These are phyloP conservation scores for Limnanthes douglasii DNA, from an alignment of 345 rosid species.

Conservation along the genomic window DNA sequence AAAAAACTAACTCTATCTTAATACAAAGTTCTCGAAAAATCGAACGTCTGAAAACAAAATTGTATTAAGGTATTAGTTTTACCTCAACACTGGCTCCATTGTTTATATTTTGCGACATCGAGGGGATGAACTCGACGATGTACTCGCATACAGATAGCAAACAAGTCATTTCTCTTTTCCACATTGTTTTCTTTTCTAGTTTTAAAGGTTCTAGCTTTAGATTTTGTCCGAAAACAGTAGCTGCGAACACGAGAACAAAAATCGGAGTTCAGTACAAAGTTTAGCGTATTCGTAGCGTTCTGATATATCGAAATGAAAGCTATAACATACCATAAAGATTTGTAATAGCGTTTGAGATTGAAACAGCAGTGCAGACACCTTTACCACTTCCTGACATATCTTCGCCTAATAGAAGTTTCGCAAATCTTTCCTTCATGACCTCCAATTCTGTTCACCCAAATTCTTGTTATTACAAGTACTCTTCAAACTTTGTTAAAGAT, in stretches of 20 bases:
- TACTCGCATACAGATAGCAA: slow-evolving; percentile 76
- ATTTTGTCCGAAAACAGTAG: slow-evolving; percentile 86
- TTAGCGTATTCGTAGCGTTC: neutral
- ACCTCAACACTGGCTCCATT: slow-evolving; percentile 67
- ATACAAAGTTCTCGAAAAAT: too few relatives aligned
- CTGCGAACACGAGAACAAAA: slow-evolving; percentile 21
- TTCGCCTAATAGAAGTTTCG: slow-evolving; percentile 86
- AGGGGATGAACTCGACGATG: slow-evolving; percentile 55
- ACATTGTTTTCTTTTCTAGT: slow-evolving; percentile 59
- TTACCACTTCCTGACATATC: slow-evolving; percentile 97
- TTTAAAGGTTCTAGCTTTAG: slow-evolving; percentile 72
- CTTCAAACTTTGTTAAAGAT: too few relatives aligned
- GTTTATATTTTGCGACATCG: slow-evolving; percentile 31
- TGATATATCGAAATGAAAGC: neutral
- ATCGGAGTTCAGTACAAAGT: neutral
- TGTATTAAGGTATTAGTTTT: slow-evolving; percentile 2
- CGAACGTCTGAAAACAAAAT: neutral
- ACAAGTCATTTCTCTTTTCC: slow-evolving; percentile 92
- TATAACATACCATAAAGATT: slow-evolving; percentile 81
- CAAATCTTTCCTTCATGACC: slow-evolving; percentile 80
- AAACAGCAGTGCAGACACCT: slow-evolving; percentile 82
- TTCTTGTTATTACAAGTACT: too few relatives aligned
- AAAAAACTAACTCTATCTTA: too few relatives aligned
- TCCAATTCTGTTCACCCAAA: slow-evolving; percentile 40
- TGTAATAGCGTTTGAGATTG: slow-evolving; percentile 87